Evolutionary conservation across 108 stramenopile genomes (phyloP).

Genomic region (Epithemia pelagica): DNA sequence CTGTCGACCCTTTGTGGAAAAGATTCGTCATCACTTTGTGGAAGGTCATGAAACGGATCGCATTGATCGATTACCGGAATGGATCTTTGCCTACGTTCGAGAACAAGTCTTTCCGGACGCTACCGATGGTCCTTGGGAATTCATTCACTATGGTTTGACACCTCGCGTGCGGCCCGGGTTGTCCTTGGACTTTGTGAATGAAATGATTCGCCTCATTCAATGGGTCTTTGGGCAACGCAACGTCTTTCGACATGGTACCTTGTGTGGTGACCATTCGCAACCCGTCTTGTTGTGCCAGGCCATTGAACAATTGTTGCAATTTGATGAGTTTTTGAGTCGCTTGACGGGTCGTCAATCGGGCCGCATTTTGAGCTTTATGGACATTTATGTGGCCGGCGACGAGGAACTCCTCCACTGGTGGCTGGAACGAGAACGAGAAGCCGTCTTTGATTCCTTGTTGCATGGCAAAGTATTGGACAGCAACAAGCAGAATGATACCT

Average conservation of each 20-base stretch:
- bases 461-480: not conserved
- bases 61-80: constrained; percentile 71
- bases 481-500: constrained; percentile 2
- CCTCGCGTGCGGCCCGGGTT: constrained; percentile 1
- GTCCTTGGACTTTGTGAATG: constrained; percentile 36
- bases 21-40: constrained; percentile 65
- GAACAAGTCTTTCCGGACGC: constrained; percentile 48
- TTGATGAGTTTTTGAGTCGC: constrained; percentile 39
- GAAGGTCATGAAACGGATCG: constrained; percentile 32
- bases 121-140: constrained; percentile 16
- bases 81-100: constrained; percentile 60
- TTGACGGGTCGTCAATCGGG: not conserved
- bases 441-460: constrained; percentile 50
- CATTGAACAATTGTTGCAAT: constrained; percentile 68
- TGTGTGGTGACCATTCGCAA: constrained; percentile 41
- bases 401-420: constrained; percentile 62
- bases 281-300: constrained; percentile 33
- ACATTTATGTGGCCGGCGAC: constrained; percentile 42
- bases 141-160: constrained; percentile 12
- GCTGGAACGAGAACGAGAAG: constrained; percentile 58
- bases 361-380: constrained; percentile 32
- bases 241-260: constrained; percentile 53
- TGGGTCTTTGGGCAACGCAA: constrained; percentile 54
- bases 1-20: constrained; percentile 38
- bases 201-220: constrained; percentile 46